phyloP scores from a whole-genome alignment of 148 eudicot species.

The Tetragonia tetragonoides region DNA sequence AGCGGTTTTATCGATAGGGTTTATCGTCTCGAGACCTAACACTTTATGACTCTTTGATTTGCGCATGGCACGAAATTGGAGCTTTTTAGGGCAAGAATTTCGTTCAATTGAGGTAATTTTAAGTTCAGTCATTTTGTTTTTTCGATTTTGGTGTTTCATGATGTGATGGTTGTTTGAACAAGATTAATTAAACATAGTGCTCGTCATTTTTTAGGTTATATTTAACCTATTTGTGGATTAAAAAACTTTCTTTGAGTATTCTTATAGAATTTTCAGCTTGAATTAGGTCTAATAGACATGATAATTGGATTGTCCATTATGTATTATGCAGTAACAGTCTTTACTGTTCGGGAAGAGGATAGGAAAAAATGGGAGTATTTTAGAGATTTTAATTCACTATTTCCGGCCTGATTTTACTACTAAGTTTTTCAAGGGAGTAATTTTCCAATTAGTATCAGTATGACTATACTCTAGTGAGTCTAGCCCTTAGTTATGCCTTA shows the following conservation, averaged over 20 bases:
- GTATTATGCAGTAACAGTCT: too few relatives aligned
- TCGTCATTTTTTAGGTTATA: not conserved
- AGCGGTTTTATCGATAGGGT: not conserved
- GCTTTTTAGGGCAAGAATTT: not conserved
- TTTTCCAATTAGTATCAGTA: too few relatives aligned
- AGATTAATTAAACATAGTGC: slow-evolving; percentile 9
- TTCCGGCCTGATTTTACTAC: too few relatives aligned
- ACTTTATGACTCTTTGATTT: not conserved
- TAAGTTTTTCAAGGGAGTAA: too few relatives aligned
- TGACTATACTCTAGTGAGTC: too few relatives aligned
- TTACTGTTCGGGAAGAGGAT: too few relatives aligned
- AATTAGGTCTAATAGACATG: slow-evolving; percentile 12
- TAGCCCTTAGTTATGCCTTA: too few relatives aligned
- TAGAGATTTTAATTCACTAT: too few relatives aligned
- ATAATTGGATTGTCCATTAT: not conserved
- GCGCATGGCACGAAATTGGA: slow-evolving; percentile 13
- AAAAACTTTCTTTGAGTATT: slow-evolving; percentile 2
- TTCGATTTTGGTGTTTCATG: slow-evolving; percentile 13
- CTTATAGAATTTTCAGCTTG: slow-evolving; percentile 3
- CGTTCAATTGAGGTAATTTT: slow-evolving; percentile 10
- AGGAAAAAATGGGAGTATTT: too few relatives aligned
- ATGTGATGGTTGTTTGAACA: slow-evolving; percentile 22
- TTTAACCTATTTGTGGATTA: not conserved
- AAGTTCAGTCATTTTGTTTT: not conserved
- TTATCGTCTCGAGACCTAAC: not conserved